Base-by-base conservation (phyloP, 148 eudicot genomes). In the Linanthus parryae region DNA sequence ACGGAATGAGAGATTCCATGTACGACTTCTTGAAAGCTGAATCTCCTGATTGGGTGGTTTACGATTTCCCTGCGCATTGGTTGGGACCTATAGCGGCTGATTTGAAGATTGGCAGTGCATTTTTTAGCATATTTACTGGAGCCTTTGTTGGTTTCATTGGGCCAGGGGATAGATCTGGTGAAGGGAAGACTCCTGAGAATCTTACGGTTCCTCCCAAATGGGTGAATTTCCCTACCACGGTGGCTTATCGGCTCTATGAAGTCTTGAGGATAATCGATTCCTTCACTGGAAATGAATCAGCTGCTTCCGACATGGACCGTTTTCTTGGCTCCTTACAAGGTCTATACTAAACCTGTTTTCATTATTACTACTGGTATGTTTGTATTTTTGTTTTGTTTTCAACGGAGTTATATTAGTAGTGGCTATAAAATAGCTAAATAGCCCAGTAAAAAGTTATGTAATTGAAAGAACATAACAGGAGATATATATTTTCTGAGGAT, bases 161-260 rank as follows among this genome's bases (percentile, higher is more conserved):
- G 4, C 45, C 45, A 3, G 5, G 17, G 19, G 20, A 16, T 20
- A 23, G 45, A n/a, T 2, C 19, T 4, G 45, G 20, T 2, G 45
- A 42, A 23, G 17, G 20, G 5, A 5, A 23, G 10, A 42, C 18
- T 2, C 45, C 45, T 15, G 45, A 42, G 10, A 23, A 42, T 15
- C 20, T 42, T 23, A 42, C 45, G 7, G 45, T 42, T 4, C 8
- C 45, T n/a, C 45, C 45, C 17, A n/a, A 15, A 42, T 42, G 45
- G 45, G 12, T 42, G 8, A 5, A 5, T 42, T 42, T 42, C 20
- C 21, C 17, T 16, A 42, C 45, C 4, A 42, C 45, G 5, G 45
- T 42, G 5, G 10, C 8, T 4, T 42, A 16, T 42, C 45, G 10
- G 5, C 18, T 16, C 5, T 42, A 4, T n/a, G 45, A 42, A 42